A percentile compares a stretch with the other conserved stretches of the same genome.
These are phyloP conservation scores for Cryptosporidium bovis DNA, from an alignment of 169 alveolate genomes.

Conservation along the genomic window DNA sequence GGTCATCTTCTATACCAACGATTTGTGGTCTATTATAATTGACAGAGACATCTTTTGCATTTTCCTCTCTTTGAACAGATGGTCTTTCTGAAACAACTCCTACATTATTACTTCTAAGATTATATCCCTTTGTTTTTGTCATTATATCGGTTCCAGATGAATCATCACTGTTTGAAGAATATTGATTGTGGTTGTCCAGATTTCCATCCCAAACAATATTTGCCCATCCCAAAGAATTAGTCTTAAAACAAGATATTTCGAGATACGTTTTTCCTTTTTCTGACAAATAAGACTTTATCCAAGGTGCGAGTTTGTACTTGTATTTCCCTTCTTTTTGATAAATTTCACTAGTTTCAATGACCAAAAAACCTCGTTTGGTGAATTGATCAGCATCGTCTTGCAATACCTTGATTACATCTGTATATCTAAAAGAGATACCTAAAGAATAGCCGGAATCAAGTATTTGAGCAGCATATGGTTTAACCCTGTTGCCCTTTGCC, in stretches of 20 bases:
- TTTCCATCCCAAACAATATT: slow-evolving; percentile 54
- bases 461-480: slow-evolving; percentile 20
- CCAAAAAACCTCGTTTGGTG: slow-evolving; percentile 51
- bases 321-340: slow-evolving; percentile 13
- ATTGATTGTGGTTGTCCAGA: not conserved
- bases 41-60: no score
- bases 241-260: slow-evolving; percentile 17
- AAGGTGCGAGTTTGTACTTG: slow-evolving; percentile 43
- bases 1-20: no score
- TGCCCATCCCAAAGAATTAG: slow-evolving; percentile 68
- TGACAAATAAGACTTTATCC: slow-evolving; percentile 20
- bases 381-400: slow-evolving; percentile 4
- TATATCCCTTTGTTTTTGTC: not conserved
- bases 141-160: no score
- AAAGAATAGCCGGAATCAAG: slow-evolving; percentile 52
- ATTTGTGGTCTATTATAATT: no score
- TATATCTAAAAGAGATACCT: slow-evolving; percentile 17
- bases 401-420: slow-evolving; percentile 15
- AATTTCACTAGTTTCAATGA: slow-evolving; percentile 21
- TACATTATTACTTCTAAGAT: not conserved
- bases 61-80: no score
- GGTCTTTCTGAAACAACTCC: not conserved
- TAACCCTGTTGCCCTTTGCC: not conserved
- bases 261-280: slow-evolving; percentile 9
- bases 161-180: no score